These are phyloP conservation scores for Talaromyces sp. DNA, from an alignment of 2,329 filamentous ascomycete species.

Conservation along the genomic window DNA sequence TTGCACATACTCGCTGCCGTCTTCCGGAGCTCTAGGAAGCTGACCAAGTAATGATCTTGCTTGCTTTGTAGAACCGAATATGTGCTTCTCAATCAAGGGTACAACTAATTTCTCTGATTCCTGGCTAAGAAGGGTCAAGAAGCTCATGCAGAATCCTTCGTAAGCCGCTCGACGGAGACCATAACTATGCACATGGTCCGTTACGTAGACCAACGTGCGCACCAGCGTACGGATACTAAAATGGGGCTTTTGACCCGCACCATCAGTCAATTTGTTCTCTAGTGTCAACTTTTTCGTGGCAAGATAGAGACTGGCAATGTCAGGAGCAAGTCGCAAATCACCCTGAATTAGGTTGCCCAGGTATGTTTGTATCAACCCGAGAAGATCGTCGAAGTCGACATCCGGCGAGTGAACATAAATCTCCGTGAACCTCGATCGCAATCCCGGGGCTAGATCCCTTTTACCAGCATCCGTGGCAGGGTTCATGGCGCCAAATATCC, in stretches of 20 bases:
- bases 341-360: slow-evolving; percentile 67
- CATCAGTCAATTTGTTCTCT: slow-evolving; percentile 83
- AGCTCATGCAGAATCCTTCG: slow-evolving; percentile 98
- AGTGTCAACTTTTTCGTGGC: slow-evolving; percentile 78
- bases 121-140: slow-evolving; percentile 80
- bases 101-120: slow-evolving; percentile 75
- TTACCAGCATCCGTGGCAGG: slow-evolving; percentile 97
- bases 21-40: slow-evolving; percentile 70
- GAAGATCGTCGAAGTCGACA: slow-evolving; percentile 75
- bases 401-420: slow-evolving; percentile 92
- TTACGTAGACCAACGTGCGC: slow-evolving; percentile 81
- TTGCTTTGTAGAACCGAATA: slow-evolving; percentile 68
- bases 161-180: slow-evolving; percentile 80
- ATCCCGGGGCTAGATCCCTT: slow-evolving; percentile 81
- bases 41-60: slow-evolving; percentile 71
- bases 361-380: slow-evolving; percentile 85
- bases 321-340: slow-evolving; percentile 69
- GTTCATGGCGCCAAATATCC: slow-evolving; percentile 98
- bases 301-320: slow-evolving; percentile 83
- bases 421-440: slow-evolving; percentile 91
- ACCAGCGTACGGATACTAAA: slow-evolving; percentile 95
- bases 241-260: slow-evolving; percentile 91
- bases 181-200: slow-evolving; percentile 77
- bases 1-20: slow-evolving; percentile 73
- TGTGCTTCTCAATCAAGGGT: slow-evolving; percentile 73